phyloP scores from a whole-genome alignment of 2,329 filamentous ascomycete genomes.

The Neopestalotiopsis sp. region DNA sequence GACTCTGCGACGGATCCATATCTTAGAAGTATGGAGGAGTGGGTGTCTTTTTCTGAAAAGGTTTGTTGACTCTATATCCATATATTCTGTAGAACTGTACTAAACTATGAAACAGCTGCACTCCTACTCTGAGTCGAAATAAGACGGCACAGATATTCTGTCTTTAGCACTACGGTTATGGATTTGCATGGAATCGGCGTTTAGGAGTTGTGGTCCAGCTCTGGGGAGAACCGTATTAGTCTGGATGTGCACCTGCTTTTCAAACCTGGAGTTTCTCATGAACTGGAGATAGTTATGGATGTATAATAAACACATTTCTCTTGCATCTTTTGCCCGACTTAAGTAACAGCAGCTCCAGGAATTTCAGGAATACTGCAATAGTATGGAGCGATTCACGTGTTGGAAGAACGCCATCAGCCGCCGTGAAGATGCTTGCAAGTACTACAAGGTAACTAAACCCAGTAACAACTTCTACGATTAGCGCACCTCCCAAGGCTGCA shows the following conservation, averaged over 20 bases:
- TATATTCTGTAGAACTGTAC: neutral
- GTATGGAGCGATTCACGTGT: neutral
- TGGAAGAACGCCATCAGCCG: neutral
- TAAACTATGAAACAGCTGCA: slow-evolving; percentile 32
- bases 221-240: neutral
- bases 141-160: neutral
- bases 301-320: too few species aligned
- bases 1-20: slow-evolving; percentile 71
- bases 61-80: slow-evolving; percentile 47
- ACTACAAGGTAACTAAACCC: neutral
- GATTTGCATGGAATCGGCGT: slow-evolving; percentile 14
- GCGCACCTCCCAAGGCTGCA: slow-evolving; percentile 9
- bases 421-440: neutral
- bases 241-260: neutral
- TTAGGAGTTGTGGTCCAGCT: neutral
- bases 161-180: neutral
- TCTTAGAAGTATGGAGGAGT: slow-evolving; percentile 78
- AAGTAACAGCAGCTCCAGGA: too few species aligned
- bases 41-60: slow-evolving; percentile 74
- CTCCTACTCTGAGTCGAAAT: slow-evolving; percentile 30
- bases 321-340: too few species aligned
- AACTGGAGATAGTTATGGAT: neutral
- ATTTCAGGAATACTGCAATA: neutral
- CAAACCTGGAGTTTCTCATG: neutral
- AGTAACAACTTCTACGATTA: neutral